A percentile compares a stretch with the other conserved stretches of the same genome.
Conservation (phyloP, 805 yeast species). For the Yamadazyma paraphyllophila region DNA sequence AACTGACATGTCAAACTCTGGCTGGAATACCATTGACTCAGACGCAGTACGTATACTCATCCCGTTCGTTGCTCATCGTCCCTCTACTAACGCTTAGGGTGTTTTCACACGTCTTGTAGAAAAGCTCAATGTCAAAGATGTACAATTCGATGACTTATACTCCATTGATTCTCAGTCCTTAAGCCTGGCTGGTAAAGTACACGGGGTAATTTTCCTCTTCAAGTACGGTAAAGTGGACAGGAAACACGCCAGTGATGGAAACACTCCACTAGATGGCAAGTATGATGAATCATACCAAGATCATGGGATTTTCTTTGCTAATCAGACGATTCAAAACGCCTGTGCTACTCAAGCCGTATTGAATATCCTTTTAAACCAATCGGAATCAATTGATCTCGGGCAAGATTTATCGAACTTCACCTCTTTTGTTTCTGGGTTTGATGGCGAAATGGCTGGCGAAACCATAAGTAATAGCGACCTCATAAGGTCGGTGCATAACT, state of each 20-base stretch:
- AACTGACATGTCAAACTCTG: conserved; percentile 17
- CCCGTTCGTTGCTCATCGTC: background rate
- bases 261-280: conserved; percentile 43
- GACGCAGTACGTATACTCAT: conserved; percentile 46
- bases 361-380: conserved; percentile 45
- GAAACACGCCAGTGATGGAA: conserved; percentile 23
- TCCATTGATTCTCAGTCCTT: conserved; percentile 48
- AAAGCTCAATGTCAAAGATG: conserved; percentile 48
- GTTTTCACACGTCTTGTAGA: conserved; percentile 64
- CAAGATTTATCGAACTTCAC: conserved; percentile 46
- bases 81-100: conserved; percentile 34
- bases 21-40: conserved; percentile 66
- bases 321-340: conserved; percentile 63
- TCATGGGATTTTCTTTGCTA: conserved; percentile 54
- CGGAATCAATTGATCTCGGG: conserved; percentile 43
- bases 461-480: conserved; percentile 57
- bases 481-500: conserved; percentile 57
- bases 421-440: conserved; percentile 51
- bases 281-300: conserved; percentile 35
- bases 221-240: conserved; percentile 50
- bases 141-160: conserved; percentile 58
- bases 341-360: conserved; percentile 75
- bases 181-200: conserved; percentile 37
- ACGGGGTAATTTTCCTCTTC: conserved; percentile 63
- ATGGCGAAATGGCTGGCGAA: conserved; percentile 58